A percentile compares a stretch with the other conserved stretches of the same genome.
phyloP scores from a whole-genome alignment of 2,329 filamentous ascomycete species.

The Fusarium cyanostomum region DNA sequence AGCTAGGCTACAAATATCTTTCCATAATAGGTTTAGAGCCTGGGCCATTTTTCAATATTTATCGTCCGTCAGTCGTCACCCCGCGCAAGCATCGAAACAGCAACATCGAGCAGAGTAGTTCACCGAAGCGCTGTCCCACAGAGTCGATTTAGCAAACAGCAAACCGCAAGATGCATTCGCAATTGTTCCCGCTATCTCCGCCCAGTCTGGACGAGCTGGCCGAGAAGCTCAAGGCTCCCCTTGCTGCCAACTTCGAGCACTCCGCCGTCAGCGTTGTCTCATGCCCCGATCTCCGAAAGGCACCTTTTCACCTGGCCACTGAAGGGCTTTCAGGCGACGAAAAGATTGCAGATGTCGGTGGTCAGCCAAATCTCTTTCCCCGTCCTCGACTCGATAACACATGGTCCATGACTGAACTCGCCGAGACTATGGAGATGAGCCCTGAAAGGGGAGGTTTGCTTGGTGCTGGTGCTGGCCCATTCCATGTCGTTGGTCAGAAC shows the following conservation, averaged over 20 bases:
- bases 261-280: conserved; percentile 37
- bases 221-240: conserved; percentile 20
- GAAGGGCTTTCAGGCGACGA: conserved; percentile 52
- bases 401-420: conserved; percentile 47
- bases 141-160: not conserved
- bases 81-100: no score
- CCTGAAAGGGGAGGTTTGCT: conserved; percentile 46
- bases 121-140: not conserved
- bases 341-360: conserved; percentile 56
- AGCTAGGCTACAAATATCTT: no score
- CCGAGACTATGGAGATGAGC: conserved; percentile 50
- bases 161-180: not conserved
- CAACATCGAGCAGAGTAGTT: not conserved
- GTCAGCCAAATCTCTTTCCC: conserved; percentile 53
- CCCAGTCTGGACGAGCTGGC: conserved; percentile 43
- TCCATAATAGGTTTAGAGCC: no score
- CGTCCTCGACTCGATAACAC: conserved; percentile 46
- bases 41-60: no score
- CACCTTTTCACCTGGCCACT: conserved; percentile 51
- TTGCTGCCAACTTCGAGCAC: conserved; percentile 38
- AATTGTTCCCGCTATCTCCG: conserved; percentile 32
- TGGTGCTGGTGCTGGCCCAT: conserved; percentile 55
- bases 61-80: no score
- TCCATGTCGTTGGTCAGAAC: conserved; percentile 53
- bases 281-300: conserved; percentile 50